Conservation (phyloP, 345 rosid species). For the Boechera stricta region DNA sequence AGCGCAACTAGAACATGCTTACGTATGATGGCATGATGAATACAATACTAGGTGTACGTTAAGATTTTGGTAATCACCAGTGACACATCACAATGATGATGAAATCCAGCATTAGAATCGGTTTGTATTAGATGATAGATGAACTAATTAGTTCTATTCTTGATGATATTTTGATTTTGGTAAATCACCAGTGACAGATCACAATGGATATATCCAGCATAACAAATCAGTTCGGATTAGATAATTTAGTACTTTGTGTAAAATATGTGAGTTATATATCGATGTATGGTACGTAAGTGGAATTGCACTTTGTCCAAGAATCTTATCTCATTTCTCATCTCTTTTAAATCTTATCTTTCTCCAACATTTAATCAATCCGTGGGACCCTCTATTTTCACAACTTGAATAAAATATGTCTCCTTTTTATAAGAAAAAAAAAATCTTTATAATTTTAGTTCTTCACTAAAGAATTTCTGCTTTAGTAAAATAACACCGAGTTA, state of each 20-base stretch:
- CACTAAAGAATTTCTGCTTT: background rate
- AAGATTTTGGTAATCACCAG: constrained; percentile 35
- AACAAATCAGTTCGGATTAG: background rate
- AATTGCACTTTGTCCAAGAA: constrained; percentile 45
- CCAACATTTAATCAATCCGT: constrained; percentile 14
- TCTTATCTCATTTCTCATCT: constrained; percentile 34
- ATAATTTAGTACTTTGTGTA: background rate
- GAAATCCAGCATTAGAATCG: constrained; percentile 16
- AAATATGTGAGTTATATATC: constrained; percentile 5
- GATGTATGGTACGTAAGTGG: constrained; percentile 28
- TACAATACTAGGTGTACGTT: constrained; percentile 27
- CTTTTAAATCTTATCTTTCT: constrained; percentile 37
- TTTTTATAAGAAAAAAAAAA: too few relatives aligned
- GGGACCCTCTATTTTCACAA: constrained; percentile 33
- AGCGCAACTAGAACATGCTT: constrained; percentile 15
- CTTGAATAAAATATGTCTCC: background rate
- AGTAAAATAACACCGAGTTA: too few relatives aligned
- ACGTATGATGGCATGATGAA: constrained; percentile 18
- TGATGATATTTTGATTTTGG: constrained; percentile 23
- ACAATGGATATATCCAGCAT: constrained; percentile 17
- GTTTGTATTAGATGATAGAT: constrained; percentile 9
- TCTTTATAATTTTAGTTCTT: background rate
- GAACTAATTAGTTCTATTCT: background rate
- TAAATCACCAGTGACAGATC: background rate
- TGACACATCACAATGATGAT: constrained; percentile 29